phyloP scores from a whole-genome alignment of 1,139 yeast species.

The Yamadazyma membranifaciens region DNA sequence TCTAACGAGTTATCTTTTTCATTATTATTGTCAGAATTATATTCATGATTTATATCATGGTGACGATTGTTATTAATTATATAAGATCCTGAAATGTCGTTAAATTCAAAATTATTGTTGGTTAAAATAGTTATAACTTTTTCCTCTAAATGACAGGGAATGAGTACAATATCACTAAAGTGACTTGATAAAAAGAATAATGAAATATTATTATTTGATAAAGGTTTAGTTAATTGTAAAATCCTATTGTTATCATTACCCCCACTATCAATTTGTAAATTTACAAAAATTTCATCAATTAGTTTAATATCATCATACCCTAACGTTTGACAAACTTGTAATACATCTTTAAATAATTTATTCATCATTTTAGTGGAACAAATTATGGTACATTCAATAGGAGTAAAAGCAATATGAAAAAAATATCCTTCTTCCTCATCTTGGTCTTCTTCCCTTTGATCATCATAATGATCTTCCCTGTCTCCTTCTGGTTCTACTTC shows the following conservation, averaged over 20 bases:
- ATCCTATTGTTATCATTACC: slow-evolving; percentile 58
- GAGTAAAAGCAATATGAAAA: slow-evolving; percentile 57
- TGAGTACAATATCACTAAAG: slow-evolving; percentile 64
- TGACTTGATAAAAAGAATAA: slow-evolving; percentile 65
- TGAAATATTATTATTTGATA: slow-evolving; percentile 56
- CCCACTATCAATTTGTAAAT: slow-evolving; percentile 61
- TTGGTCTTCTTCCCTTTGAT: too few relatives aligned
- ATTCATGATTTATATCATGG: neutral
- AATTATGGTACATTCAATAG: slow-evolving; percentile 55
- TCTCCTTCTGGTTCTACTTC: too few relatives aligned
- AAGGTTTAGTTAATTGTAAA: slow-evolving; percentile 58
- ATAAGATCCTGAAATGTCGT: slow-evolving; percentile 38
- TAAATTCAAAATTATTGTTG: slow-evolving; percentile 42
- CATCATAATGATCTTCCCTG: too few relatives aligned
- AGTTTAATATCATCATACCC: slow-evolving; percentile 37
- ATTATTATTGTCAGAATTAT: neutral
- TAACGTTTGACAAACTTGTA: slow-evolving; percentile 27
- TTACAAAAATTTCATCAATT: slow-evolving; percentile 48
- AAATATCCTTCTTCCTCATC: slow-evolving; percentile 24
- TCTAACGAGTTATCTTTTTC: slow-evolving; percentile 18
- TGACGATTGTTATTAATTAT: slow-evolving; percentile 15
- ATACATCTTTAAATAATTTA: slow-evolving; percentile 35
- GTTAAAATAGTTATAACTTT: slow-evolving; percentile 47
- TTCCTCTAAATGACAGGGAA: slow-evolving; percentile 46
- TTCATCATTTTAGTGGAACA: slow-evolving; percentile 40